A percentile compares a stretch with the other conserved stretches of the same genome.
phyloP scores from a whole-genome alignment of 1,139 yeast species.

The Kodamaea plutei region DNA sequence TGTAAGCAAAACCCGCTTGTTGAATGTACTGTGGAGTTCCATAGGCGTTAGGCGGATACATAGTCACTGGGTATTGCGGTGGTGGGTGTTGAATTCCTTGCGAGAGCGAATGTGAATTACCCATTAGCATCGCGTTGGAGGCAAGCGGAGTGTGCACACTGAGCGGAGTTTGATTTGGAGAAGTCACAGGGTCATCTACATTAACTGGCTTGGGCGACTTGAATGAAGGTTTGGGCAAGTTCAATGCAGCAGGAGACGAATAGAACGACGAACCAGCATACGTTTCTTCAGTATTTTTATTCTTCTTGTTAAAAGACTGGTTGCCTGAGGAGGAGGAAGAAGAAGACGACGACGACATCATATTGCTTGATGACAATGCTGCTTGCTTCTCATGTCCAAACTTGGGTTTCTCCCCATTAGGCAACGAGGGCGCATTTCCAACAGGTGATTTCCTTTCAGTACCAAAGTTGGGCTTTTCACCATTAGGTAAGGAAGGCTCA shows the following conservation, averaged over 20 bases:
- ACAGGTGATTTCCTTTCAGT: conserved; percentile 9
- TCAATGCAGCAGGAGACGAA: conserved; percentile 54
- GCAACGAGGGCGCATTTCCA: conserved; percentile 17
- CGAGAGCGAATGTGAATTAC: background rate
- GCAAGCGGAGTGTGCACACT: conserved; percentile 4
- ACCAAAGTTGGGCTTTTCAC: conserved; percentile 32
- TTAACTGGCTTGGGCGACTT: conserved; percentile 25
- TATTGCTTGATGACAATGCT: too few species aligned
- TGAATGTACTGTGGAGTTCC: conserved; percentile 12
- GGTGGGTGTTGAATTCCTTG: conserved; percentile 15
- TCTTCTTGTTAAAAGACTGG: conserved; percentile 15
- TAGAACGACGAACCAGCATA: conserved; percentile 60
- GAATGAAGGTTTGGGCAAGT: conserved; percentile 55
- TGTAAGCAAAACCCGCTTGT: conserved; percentile 28
- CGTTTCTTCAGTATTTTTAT: conserved; percentile 26
- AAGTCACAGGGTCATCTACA: conserved; percentile 4
- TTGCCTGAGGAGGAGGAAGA: background rate
- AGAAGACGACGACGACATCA: background rate
- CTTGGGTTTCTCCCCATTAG: conserved; percentile 35
- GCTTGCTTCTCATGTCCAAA: background rate
- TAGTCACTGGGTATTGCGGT: conserved; percentile 29
- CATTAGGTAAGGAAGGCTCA: conserved; percentile 24
- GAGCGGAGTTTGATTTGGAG: conserved; percentile 7
- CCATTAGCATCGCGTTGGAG: background rate
- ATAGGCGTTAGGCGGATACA: conserved; percentile 19